These are phyloP conservation scores for Chlorella vulgaris DNA, from an alignment of 139 green algal genomes.

Conservation along the genomic window DNA sequence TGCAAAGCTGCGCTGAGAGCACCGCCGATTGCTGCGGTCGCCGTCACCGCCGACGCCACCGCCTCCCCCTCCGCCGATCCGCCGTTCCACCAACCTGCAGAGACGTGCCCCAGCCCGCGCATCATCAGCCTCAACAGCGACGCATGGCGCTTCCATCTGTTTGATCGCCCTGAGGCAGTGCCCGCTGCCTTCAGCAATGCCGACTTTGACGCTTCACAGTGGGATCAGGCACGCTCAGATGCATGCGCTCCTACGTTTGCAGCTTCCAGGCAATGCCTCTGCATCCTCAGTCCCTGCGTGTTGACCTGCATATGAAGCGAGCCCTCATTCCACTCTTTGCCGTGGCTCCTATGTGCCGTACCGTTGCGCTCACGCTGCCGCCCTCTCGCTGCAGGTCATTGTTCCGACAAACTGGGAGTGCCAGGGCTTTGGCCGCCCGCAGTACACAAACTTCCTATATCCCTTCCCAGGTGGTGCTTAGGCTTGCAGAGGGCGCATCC, in stretches of 20 bases:
- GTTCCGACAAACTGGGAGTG: conserved; percentile 93
- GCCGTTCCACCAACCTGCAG: background rate
- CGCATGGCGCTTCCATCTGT: conserved; percentile 74
- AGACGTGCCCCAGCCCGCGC: background rate
- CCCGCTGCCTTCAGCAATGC: conserved; percentile 50
- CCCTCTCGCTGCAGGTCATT: conserved; percentile 64
- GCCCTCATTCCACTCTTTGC: background rate
- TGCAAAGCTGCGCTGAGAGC: no score
- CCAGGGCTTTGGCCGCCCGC: conserved; percentile 81
- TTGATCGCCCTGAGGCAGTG: conserved; percentile 58
- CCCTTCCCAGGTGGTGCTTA: conserved; percentile 69
- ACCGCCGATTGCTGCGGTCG: background rate
- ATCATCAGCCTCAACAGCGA: conserved; percentile 52
- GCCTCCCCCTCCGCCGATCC: background rate
- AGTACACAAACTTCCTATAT: conserved; percentile 98
- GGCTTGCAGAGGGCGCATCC: no score
- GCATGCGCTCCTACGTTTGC: background rate
- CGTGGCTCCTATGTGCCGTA: background rate
- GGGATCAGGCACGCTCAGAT: conserved; percentile 39
- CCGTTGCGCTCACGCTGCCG: background rate
- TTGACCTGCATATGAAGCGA: no score
- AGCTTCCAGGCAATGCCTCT: no score
- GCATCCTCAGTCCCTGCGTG: no score
- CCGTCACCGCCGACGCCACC: background rate
- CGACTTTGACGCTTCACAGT: conserved; percentile 54